phyloP scores from a whole-genome alignment of 208 protist species.

The Angomonas ambiguus region DNA sequence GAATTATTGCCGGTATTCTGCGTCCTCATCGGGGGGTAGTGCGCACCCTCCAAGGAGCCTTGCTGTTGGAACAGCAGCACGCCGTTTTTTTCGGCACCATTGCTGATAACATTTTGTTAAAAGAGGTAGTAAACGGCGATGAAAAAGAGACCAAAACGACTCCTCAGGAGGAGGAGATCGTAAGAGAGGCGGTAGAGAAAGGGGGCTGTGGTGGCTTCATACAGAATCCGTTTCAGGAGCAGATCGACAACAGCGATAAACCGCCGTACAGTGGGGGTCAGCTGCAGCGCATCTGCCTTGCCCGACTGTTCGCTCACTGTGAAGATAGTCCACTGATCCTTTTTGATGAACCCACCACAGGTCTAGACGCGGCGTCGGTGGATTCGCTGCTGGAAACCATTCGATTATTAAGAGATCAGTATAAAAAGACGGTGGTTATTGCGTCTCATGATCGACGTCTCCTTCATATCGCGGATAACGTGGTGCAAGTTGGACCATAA shows the following conservation, averaged over 20 bases:
- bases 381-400: conserved; percentile 45
- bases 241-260: conserved; percentile 67
- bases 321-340: conserved; percentile 53
- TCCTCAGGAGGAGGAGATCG: neutral
- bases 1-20: conserved; percentile 52
- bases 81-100: conserved; percentile 70
- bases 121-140: conserved; percentile 17
- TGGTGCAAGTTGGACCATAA: conserved; percentile 33
- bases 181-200: conserved; percentile 29
- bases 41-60: conserved; percentile 33
- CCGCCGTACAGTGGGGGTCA: conserved; percentile 78
- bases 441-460: conserved; percentile 70
- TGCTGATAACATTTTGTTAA: conserved; percentile 71
- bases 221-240: conserved; percentile 43
- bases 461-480: conserved; percentile 42
- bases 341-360: conserved; percentile 75
- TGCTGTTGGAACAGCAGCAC: conserved; percentile 74
- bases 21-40: conserved; percentile 41
- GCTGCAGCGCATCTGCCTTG: conserved; percentile 74
- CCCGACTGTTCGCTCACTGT: conserved; percentile 47
- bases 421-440: conserved; percentile 72
- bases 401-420: conserved; percentile 38
- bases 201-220: conserved; percentile 51
- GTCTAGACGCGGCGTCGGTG: conserved; percentile 45
- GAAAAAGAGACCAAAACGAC: neutral